Conservation (phyloP, 805 yeast genomes). For the Cyberlindnera galapagoensis region DNA sequence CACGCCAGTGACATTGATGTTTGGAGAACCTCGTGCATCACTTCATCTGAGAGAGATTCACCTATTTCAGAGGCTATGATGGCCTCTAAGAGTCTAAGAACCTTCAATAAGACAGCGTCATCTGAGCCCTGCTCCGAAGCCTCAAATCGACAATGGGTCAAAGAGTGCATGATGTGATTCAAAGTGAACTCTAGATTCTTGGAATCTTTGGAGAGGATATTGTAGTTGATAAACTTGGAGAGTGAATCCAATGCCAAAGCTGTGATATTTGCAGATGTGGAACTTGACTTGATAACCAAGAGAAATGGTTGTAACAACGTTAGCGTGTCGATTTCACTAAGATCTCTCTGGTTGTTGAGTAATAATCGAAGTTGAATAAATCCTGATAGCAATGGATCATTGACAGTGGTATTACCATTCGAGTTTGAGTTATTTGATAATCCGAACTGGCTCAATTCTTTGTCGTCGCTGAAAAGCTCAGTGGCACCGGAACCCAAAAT, state of each 20-base stretch:
- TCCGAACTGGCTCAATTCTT: slow-evolving; percentile 28
- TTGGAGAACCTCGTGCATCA: slow-evolving; percentile 81
- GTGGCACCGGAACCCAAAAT: slow-evolving; percentile 59
- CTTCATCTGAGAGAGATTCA: slow-evolving; percentile 66
- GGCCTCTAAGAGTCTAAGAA: slow-evolving; percentile 64
- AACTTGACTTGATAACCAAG: slow-evolving; percentile 72
- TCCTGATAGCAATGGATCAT: slow-evolving; percentile 66
- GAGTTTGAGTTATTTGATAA: slow-evolving; percentile 11
- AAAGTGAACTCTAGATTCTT: slow-evolving; percentile 50
- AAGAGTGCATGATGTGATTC: slow-evolving; percentile 55
- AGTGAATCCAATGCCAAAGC: slow-evolving; percentile 72
- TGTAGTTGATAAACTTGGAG: slow-evolving; percentile 64
- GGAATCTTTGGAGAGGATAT: slow-evolving; percentile 51
- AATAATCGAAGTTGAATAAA: slow-evolving; percentile 75
- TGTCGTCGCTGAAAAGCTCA: slow-evolving; percentile 43
- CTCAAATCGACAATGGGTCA: slow-evolving; percentile 93
- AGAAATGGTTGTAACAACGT: slow-evolving; percentile 84
- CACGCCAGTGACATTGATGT: slow-evolving; percentile 89
- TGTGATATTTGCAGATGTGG: slow-evolving; percentile 83
- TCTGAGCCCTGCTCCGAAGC: slow-evolving; percentile 90
- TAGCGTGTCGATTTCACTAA: slow-evolving; percentile 58
- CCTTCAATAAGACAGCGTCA: slow-evolving; percentile 83
- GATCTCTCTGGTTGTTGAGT: slow-evolving; percentile 45
- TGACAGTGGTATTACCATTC: slow-evolving; percentile 24
- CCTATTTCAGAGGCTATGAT: slow-evolving; percentile 63